Evolutionary conservation across 345 rosid species (phyloP), one percentile per base, ranked within the genome.

Genomic region (Nephelium lappaceum): DNA sequence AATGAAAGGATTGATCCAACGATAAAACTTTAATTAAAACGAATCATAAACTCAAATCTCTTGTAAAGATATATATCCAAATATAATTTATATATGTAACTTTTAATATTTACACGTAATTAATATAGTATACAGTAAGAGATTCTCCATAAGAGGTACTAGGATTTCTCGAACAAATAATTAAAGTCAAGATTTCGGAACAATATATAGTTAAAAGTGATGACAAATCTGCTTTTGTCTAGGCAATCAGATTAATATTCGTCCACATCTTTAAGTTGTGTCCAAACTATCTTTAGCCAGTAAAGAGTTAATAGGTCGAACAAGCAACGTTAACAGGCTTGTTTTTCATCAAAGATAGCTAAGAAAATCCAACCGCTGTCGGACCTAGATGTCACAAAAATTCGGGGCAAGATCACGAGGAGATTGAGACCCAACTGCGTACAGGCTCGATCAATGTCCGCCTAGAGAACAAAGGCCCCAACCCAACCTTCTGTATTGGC

Each of bases 401-500:
- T 84, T 70, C 38, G 67, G 39, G 76, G 84, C 84, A 81, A n/a
- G 42, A 73, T 80, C 80, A 85, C 79, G 79, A 65, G 79, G 75
- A 68, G 75, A 36, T 72, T 67, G 67, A 77, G 84, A 77, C 75
- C 67, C 69, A 15, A 39, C 43, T 45, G 39, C 10, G 81, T 69
- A 38, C 62, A 67, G 85, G 87, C 82, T 79, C 64, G 77, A 86
- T 82, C 75, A 66, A 19, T 86, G 97, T 86, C 89, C 53, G 74
- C 66, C 49, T 31, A 31, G 36, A 31, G 36, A 3, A 83, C 81
- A 78, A 75, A 74, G 91, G 36, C 36, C 36, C 36, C 36, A 31
- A 92, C 89, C 80, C 68, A 58, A 75, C 18, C 25, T 72, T 77
- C 42, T 60, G 92, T 78, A 79, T 70, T 81, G 89, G 90, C 86